Base-by-base conservation (phyloP, 1,284 basidiomycete genomes). In the Trichosporon faecale region DNA sequence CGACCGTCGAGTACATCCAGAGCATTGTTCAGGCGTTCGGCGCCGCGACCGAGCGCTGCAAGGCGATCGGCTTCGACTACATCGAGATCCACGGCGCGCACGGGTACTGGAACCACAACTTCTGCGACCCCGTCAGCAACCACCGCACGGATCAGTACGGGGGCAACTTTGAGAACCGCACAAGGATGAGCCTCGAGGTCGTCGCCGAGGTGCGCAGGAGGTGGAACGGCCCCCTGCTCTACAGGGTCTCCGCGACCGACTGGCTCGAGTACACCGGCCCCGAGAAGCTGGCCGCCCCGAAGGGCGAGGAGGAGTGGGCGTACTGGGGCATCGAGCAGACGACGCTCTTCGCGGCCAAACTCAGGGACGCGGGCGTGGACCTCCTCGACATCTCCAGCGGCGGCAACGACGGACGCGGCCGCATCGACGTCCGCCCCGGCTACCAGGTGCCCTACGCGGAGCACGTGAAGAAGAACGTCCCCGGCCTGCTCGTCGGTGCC, bases 51-150 rank as follows among this genome's bases (percentile, higher is more conserved):
- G 85, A 88, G 66, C 87, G 92, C 25, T 86, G 85, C 80, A 86
- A 89, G 77, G 79, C 85, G 75, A 84, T 86, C 52, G 91, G 91
- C 31, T 92, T 89, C 78, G 92, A 95, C 82, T 92, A 91, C 75
- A 89, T 95, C 70, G 92, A 95, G 77, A 80, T 93, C 23, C 91
- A 93, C 80, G 87, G 85, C 67, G 88, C 90, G 0, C 91, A 93
- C 77, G 82, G 90, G 23, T 91, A 91, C 80, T 85, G 90, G 27
- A 31, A 89, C 6, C 87, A 89, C 78, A 79, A 82, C 40, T 93
- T 92, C 81, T 76, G 89, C 18, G 91, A 89, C 7, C 91, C 91
- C 0, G 76, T 91, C 33, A 89, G 89, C 49, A 93, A 93, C 84
- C 79, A 80, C 12, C 88, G 91, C 44, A 86, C 85, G 7, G 92